Evolutionary conservation across 2,329 filamentous ascomycete genomes (phyloP), one percentile per base, ranked within the genome.

Genomic region (Stenocarpella maydis): DNA sequence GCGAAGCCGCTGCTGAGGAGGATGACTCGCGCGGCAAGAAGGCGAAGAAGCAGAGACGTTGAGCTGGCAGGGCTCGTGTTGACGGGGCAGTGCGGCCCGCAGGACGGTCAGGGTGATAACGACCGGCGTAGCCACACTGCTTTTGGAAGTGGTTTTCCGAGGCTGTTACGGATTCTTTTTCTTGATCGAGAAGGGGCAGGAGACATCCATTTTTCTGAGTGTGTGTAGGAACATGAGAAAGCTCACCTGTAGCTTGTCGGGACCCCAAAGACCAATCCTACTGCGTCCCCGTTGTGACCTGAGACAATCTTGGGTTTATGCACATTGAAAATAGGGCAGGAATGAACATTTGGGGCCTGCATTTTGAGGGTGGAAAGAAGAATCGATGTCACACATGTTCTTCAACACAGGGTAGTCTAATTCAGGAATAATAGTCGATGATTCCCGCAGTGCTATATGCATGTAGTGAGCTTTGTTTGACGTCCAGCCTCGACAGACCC

Each of bases 11-110:
- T 0, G 82, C 92, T 69, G 93, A 95, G 71, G 94, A 93, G 82
- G 94, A 97, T 74, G 92, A 94, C 73, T 79, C 92, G 63, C 88
- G 83, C 84, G 84, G 74, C 84, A 91, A 87, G 90, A 94, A 89
- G 88, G 90, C 84, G 90, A 89, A 83, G 90, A 67, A 26, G 65
- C 53, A 47, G 58, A 71, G 55, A 31, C 54, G 54, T 37, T 69
- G 60, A 49, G 21, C 24, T 19, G 49, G 14, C 21, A 15, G 26
- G 19, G 47, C 17, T 28, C 21, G 24, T n/a, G 12, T 15, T 37
- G 50, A 58, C 24, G 31, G 24, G 24, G 26, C 64, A 53, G 39
- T 26, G 34, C 34, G 34, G 12, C 41, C n/a, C 24, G 17, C 24
- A 17, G 34, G n/a, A 19, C 41, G 34, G 24, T 34, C 4, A n/a